phyloP scores from a whole-genome alignment of 495 filamentous ascomycete genomes.

The Xylaria longipes region DNA sequence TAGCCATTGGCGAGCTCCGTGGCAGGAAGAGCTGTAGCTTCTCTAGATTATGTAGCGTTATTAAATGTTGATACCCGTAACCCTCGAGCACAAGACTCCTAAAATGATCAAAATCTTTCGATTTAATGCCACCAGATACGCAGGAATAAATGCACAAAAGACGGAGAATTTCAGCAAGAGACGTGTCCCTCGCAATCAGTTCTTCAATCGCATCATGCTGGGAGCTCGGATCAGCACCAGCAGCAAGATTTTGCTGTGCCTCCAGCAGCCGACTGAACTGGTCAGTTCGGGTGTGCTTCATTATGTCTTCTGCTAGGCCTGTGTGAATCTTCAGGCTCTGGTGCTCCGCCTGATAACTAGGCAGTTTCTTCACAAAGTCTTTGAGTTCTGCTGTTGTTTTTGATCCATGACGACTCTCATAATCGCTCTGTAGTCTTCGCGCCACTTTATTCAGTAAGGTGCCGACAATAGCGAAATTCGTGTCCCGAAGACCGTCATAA shows the following conservation, averaged over 20 bases:
- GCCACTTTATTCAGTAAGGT: conserved; percentile 89
- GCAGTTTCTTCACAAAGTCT: conserved; percentile 90
- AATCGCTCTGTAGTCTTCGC: conserved; percentile 83
- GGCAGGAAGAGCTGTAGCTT: conserved; percentile 85
- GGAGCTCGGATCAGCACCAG: conserved; percentile 83
- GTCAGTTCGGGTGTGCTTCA: conserved; percentile 86
- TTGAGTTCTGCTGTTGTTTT: conserved; percentile 89
- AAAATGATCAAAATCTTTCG: conserved; percentile 86
- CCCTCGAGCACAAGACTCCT: conserved; percentile 87
- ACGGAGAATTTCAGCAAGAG: conserved; percentile 79
- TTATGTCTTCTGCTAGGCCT: conserved; percentile 89
- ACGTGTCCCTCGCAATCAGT: conserved; percentile 83
- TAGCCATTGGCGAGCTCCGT: conserved; percentile 69
- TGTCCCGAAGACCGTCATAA: conserved; percentile 85
- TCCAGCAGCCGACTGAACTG: conserved; percentile 87
- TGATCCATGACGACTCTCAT: conserved; percentile 85
- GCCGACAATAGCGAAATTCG: conserved; percentile 95
- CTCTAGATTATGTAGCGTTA: conserved; percentile 88
- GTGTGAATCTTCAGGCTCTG: conserved; percentile 91
- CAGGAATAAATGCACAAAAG: conserved; percentile 90
- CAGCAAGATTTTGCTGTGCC: conserved; percentile 95
- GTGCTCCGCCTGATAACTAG: conserved; percentile 91
- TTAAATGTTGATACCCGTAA: conserved; percentile 91
- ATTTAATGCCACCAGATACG: conserved; percentile 85
- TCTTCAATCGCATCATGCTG: conserved; percentile 93